Conservation (phyloP, 345 rosid genomes). For the Sonneratia caseolaris region DNA sequence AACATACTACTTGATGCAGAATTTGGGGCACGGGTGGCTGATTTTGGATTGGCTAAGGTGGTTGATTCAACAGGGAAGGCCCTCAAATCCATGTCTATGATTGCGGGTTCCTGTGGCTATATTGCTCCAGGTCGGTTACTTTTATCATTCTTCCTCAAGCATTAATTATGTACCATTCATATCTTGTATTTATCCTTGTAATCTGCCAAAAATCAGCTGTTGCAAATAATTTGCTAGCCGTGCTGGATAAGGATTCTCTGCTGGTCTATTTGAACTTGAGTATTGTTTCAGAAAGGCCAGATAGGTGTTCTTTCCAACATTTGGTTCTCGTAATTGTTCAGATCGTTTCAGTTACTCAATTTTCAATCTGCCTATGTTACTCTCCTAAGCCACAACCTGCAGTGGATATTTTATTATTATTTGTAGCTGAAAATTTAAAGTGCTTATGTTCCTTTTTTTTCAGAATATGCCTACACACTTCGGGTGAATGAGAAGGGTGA, state of each 20-base stretch:
- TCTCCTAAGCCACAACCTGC: not conserved
- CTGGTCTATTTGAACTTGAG: not conserved
- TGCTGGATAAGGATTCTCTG: not conserved
- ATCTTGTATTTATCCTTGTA: not conserved
- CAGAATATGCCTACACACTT: conserved; percentile 96
- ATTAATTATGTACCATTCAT: not conserved
- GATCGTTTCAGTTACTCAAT: not conserved
- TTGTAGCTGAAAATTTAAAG: not conserved
- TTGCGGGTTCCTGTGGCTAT: conserved; percentile 98
- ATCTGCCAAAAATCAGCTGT: not conserved
- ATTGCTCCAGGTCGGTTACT: conserved; percentile 87
- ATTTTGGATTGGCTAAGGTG: conserved; percentile 93
- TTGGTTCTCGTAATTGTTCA: not conserved
- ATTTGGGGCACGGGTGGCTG: conserved; percentile 93
- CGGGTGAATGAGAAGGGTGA: conserved; percentile 99
- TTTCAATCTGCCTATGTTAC: not conserved
- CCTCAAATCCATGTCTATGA: conserved; percentile 83
- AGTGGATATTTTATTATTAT: not conserved
- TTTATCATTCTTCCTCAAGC: not conserved
- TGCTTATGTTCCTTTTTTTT: conserved; percentile 8
- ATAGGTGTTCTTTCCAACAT: too few species aligned
- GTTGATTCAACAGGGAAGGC: conserved; percentile 60
- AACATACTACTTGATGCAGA: conserved; percentile 84
- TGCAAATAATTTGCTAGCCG: not conserved
- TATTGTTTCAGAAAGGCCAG: not conserved